Percentiles rank a stretch among this genome's conserved stretches.
These are phyloP conservation scores for Anthostomella pinea DNA, from an alignment of 2,329 filamentous ascomycete species.

Conservation along the genomic window DNA sequence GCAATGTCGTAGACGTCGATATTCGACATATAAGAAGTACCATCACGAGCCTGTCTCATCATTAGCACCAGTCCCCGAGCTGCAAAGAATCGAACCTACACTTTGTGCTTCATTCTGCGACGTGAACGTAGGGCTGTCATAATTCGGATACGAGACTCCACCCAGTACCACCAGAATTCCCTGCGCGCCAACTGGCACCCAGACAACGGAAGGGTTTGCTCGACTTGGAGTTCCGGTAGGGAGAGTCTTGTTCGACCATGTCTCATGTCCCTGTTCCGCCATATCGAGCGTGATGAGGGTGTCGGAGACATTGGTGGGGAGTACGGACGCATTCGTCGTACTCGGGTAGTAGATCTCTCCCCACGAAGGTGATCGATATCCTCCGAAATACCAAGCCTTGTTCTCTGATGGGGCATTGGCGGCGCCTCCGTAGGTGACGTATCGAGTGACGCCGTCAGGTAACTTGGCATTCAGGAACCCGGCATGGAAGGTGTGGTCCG, in stretches of 20 bases:
- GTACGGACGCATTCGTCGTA: constrained; percentile 31
- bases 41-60: constrained; percentile 52
- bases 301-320: constrained; percentile 48
- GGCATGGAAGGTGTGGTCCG: constrained; percentile 38
- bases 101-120: constrained; percentile 37
- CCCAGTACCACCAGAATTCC: constrained; percentile 77
- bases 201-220: constrained; percentile 64
- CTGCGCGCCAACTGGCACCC: constrained; percentile 73
- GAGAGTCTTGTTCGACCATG: constrained; percentile 58
- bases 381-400: constrained; percentile 69
- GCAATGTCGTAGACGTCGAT: constrained; percentile 79
- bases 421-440: constrained; percentile 62
- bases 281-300: constrained; percentile 62
- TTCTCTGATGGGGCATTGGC: constrained; percentile 68
- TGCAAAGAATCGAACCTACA: constrained; percentile 31
- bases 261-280: constrained; percentile 44
- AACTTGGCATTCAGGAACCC: constrained; percentile 44
- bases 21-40: constrained; percentile 66
- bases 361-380: constrained; percentile 49
- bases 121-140: constrained; percentile 22
- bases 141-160: constrained; percentile 64
- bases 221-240: constrained; percentile 49
- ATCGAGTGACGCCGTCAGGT: constrained; percentile 50
- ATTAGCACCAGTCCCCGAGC: constrained; percentile 17
- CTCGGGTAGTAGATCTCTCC: constrained; percentile 48